Conservation (phyloP, 306 rosid genomes). For the Cicer arietinum region DNA sequence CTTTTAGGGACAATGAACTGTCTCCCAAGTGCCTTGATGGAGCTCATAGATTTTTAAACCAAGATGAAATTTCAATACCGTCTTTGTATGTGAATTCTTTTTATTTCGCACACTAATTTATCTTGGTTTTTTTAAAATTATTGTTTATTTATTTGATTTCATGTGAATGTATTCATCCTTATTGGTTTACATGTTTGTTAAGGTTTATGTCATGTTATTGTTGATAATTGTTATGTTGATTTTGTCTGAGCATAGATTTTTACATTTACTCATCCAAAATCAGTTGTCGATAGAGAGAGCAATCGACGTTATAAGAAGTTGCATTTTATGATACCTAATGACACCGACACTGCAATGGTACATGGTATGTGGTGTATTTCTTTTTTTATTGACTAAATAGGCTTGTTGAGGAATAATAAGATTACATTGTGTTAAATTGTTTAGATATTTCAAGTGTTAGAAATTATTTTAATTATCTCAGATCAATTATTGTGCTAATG, state of each 20-base stretch:
- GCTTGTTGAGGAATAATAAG: neutral
- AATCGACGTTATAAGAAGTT: constrained; percentile 78
- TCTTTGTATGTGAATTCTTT: constrained; percentile 71
- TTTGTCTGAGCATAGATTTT: constrained; percentile 62
- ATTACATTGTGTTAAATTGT: constrained; percentile 19
- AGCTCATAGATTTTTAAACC: constrained; percentile 78
- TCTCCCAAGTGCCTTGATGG: constrained; percentile 99
- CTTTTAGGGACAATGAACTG: constrained; percentile 94
- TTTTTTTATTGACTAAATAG: constrained; percentile 8
- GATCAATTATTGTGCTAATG: neutral
- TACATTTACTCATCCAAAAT: constrained; percentile 78
- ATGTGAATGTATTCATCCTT: neutral
- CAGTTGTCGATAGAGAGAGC: constrained; percentile 49
- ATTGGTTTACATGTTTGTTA: neutral
- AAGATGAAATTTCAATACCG: constrained; percentile 92
- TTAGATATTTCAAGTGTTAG: neutral
- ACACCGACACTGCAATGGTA: constrained; percentile 84
- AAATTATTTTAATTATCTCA: neutral
- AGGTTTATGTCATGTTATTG: constrained; percentile 21
- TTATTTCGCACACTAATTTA: neutral
- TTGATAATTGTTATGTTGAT: constrained; percentile 29
- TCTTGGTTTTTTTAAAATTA: neutral
- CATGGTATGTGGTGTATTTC: constrained; percentile 66
- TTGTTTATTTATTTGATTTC: constrained; percentile 6
- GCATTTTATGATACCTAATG: constrained; percentile 64